A percentile compares a stretch with the other conserved stretches of the same genome.
phyloP scores from a whole-genome alignment of 1,284 basidiomycete species.

The Pterula multifida region DNA sequence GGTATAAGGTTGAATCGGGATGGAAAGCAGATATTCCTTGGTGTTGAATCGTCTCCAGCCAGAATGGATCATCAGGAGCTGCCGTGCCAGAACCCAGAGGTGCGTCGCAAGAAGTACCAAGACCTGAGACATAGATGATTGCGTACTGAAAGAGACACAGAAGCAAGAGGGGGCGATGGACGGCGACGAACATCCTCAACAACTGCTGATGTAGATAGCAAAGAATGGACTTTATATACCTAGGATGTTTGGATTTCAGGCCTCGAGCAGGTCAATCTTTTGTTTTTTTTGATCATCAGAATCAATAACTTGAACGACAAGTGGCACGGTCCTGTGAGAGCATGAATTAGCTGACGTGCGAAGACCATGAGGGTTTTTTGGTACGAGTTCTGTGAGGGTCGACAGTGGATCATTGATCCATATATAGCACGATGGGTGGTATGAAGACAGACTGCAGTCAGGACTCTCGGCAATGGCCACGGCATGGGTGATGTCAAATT shows the following conservation, averaged over 20 bases:
- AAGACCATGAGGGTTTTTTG: no score
- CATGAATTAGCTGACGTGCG: no score
- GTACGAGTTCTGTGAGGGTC: no score
- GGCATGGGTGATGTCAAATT: no score
- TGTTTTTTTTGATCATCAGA: neutral
- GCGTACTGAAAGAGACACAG: constrained; percentile 11
- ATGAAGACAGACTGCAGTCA: no score
- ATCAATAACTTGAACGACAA: neutral
- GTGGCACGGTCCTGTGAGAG: neutral
- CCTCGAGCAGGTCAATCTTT: neutral
- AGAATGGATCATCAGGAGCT: constrained; percentile 49
- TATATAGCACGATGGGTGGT: no score
- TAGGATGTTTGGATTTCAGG: neutral
- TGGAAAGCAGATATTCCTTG: constrained; percentile 35
- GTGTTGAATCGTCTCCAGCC: constrained; percentile 58
- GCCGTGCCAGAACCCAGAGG: constrained; percentile 37
- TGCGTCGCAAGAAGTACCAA: constrained; percentile 32
- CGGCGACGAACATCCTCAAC: neutral
- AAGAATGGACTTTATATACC: neutral
- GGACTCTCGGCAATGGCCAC: no score
- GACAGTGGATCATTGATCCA: no score
- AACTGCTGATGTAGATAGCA: neutral
- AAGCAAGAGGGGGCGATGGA: neutral
- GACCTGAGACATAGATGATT: constrained; percentile 15
- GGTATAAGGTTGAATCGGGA: constrained; percentile 48